A percentile compares a stretch with the other conserved stretches of the same genome.
Evolutionary conservation across 1,139 yeast genomes (phyloP).

Genomic region (Magnusiomyces suaveolens): DNA sequence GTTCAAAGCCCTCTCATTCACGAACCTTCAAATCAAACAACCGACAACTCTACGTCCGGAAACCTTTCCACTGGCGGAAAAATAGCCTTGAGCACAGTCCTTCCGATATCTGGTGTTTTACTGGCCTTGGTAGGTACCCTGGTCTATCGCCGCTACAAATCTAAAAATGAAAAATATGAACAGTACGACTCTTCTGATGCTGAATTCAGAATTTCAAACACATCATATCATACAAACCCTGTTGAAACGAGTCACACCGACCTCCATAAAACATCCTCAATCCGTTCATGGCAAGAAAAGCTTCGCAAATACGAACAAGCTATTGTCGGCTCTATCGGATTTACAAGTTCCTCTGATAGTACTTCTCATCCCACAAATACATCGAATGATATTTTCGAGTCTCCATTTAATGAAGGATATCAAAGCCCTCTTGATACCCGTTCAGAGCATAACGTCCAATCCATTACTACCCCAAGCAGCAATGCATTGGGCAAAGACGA

Average conservation of each 20-base stretch:
- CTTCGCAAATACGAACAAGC: constrained; percentile 19
- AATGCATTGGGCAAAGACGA: neutral
- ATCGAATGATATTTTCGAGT: neutral
- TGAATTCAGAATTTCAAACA: neutral
- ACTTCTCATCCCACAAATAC: too few species aligned
- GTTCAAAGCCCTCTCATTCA: too few species aligned
- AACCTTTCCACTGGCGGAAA: constrained; percentile 22
- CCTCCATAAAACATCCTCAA: constrained; percentile 5
- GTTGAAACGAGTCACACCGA: neutral
- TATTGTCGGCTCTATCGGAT: neutral
- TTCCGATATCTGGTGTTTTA: constrained; percentile 26
- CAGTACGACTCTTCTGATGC: constrained; percentile 3
- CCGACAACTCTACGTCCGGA: neutral
- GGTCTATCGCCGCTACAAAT: constrained; percentile 9
- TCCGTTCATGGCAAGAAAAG: constrained; percentile 28
- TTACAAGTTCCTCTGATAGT: neutral
- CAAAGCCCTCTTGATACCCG: neutral
- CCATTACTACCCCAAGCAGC: neutral
- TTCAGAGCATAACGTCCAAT: neutral
- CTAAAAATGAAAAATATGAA: constrained; percentile 9
- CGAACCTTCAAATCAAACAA: neutral
- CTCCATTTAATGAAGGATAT: neutral
- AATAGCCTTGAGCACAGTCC: constrained; percentile 31
- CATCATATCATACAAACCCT: neutral
- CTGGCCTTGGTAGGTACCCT: constrained; percentile 19